phyloP scores from a whole-genome alignment of 495 filamentous ascomycete genomes.

The Lindgomyces ingoldianus region DNA sequence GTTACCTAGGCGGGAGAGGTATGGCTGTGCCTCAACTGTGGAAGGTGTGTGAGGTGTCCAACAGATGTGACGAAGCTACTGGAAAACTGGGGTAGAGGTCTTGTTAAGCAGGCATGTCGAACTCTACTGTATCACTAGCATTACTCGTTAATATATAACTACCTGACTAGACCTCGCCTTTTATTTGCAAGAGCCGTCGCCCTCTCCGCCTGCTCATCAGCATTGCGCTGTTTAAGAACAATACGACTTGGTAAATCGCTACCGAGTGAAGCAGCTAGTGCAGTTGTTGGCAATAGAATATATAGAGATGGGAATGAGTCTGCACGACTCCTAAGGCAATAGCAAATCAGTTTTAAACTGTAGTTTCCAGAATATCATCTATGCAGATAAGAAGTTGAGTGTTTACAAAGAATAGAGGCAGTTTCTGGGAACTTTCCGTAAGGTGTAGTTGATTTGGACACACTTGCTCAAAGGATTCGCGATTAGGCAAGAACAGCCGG shows the following conservation, averaged over 20 bases:
- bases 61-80: too few relatives aligned
- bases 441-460: constrained; percentile 22
- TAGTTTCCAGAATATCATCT: constrained; percentile 22
- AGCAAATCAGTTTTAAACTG: constrained; percentile 19
- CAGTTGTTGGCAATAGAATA: constrained; percentile 26
- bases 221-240: constrained; percentile 26
- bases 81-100: too few relatives aligned
- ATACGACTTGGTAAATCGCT: constrained; percentile 22
- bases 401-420: constrained; percentile 20
- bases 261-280: background rate
- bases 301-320: too few relatives aligned
- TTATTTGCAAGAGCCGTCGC: constrained; percentile 11
- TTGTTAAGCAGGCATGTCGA: too few relatives aligned
- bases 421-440: constrained; percentile 26
- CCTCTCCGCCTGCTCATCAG: constrained; percentile 16
- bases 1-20: too few relatives aligned
- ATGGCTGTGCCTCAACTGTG: too few relatives aligned
- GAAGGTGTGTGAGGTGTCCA: too few relatives aligned
- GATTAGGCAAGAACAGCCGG: constrained; percentile 16
- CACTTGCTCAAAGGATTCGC: constrained; percentile 20
- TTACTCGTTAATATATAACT: too few relatives aligned
- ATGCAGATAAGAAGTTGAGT: constrained; percentile 19
- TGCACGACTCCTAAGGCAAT: too few relatives aligned
- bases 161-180: constrained; percentile 12
- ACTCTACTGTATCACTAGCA: too few relatives aligned